Base-by-base conservation (phyloP, 2,329 filamentous ascomycete genomes). In the Cladophialophora immunda region DNA sequence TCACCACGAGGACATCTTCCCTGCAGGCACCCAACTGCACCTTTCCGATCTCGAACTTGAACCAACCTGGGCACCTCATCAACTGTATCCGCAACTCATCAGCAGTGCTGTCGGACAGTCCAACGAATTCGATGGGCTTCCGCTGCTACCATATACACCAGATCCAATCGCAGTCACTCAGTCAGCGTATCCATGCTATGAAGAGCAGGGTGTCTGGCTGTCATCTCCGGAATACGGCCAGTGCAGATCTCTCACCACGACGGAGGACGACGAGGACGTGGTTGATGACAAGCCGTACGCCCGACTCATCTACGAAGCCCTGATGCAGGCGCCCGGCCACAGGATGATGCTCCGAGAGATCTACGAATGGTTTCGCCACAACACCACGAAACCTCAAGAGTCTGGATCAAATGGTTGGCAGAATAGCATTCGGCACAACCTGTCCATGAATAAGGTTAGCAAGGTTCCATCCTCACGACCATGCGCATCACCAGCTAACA, bases 371-470 rank as follows among this genome's bases (percentile, higher is more conserved):
- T 97, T 98, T 74, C 83, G 87, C 50, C 85, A 89, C 30, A 90
- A 97, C 75, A 97, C 93, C 2, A 86, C 87, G 71, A 97, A 95
- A 78, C 88, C 87, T 4, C 87, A 84, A 60, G 84, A 85, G 54
- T 76, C 79, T 19, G 84, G 83, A 7, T 81, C 79, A 13, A 90
- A 89, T 73, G 94, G 94, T 9, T 98, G 94, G 94, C 91, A 94
- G 80, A 98, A 97, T 78, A 97, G 92, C 76, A 96, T 98, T 71
- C 88, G 94, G 1, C 94, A 98, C 78, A 98, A 98, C 73, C 82
- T 98, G 7, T 97, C 93, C 56, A 97, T 98, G 94, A 98, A 98
- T 74, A 85, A 86, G 68, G 94, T 97, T 87, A 80, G 88, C 83
- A 32, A 32, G 36, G 9, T 11, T 66, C 19, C 15, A 25, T 55